Conservation (phyloP, 352 stramenopile genomes). For the Globisporangium carolinianum region DNA sequence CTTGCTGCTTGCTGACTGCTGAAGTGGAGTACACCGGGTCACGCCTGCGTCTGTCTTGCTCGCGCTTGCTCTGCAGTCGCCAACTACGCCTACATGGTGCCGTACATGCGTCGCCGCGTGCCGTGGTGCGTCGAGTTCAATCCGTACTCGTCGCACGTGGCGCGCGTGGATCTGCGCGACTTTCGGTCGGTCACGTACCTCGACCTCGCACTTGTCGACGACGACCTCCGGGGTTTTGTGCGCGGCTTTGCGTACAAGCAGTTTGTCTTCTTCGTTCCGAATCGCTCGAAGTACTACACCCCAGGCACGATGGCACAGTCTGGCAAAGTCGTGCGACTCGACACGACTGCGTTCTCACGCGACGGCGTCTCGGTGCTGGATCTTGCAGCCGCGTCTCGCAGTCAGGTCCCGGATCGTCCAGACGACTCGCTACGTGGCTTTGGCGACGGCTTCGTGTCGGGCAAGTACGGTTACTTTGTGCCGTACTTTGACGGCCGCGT, state of each 20-base stretch:
- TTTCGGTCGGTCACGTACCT: slow-evolving; percentile 45
- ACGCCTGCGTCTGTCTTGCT: neutral
- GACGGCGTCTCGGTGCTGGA: slow-evolving; percentile 48
- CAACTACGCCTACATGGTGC: slow-evolving; percentile 70
- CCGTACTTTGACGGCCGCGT: slow-evolving; percentile 61
- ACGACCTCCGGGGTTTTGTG: slow-evolving; percentile 54
- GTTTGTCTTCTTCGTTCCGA: slow-evolving; percentile 61
- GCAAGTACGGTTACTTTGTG: slow-evolving; percentile 78
- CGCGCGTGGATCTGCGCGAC: slow-evolving; percentile 53
- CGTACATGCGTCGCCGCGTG: slow-evolving; percentile 47
- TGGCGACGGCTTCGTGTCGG: slow-evolving; percentile 50
- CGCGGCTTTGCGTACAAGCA: slow-evolving; percentile 69
- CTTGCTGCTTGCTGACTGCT: neutral
- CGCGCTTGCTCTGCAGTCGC: slow-evolving; percentile 25
- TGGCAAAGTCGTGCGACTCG: slow-evolving; percentile 63
- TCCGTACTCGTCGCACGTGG: slow-evolving; percentile 57
- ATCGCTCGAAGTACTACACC: slow-evolving; percentile 29
- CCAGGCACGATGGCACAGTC: slow-evolving; percentile 25
- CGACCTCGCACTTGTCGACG: slow-evolving; percentile 40
- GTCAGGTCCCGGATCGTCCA: slow-evolving; percentile 59
- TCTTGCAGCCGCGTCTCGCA: slow-evolving; percentile 38
- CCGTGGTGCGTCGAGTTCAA: slow-evolving; percentile 28
- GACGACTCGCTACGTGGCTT: slow-evolving; percentile 65
- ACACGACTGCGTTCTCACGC: slow-evolving; percentile 56
- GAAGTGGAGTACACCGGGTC: too few species aligned